phyloP scores from a whole-genome alignment of 2,329 filamentous ascomycete species.

The Septoria linicola region DNA sequence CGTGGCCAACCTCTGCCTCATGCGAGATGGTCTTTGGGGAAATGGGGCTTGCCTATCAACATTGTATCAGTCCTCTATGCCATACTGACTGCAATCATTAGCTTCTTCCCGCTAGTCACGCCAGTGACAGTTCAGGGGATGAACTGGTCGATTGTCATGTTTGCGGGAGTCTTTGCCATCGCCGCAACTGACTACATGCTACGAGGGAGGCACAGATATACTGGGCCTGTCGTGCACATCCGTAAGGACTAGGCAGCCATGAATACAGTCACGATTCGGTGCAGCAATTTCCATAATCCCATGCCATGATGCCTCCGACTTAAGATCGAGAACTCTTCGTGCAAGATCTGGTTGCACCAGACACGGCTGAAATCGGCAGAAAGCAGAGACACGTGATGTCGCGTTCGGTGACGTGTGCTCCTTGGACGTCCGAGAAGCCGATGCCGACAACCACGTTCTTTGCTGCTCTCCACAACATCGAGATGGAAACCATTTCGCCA shows the following conservation, averaged over 20 bases:
- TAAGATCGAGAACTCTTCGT: no score
- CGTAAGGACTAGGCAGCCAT: constrained; percentile 7
- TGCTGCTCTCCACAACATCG: neutral
- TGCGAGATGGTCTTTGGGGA: constrained; percentile 19
- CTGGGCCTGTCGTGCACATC: constrained; percentile 20
- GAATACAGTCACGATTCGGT: no score
- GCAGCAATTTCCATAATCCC: no score
- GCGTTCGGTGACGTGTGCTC: no score
- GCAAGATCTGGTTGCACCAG: no score
- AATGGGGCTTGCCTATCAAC: constrained; percentile 17
- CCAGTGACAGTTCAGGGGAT: constrained; percentile 18
- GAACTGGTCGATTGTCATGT: constrained; percentile 28
- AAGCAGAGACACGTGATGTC: no score
- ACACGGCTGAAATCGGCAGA: no score
- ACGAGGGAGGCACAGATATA: constrained; percentile 17
- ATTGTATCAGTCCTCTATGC: constrained; percentile 16
- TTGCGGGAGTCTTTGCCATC: constrained; percentile 19
- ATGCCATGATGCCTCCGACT: no score
- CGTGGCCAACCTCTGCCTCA: constrained; percentile 19
- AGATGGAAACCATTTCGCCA: neutral
- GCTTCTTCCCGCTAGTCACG: constrained; percentile 25
- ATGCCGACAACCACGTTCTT: no score
- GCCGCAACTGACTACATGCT: constrained; percentile 15
- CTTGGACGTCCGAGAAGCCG: no score
- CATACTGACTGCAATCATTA: constrained; percentile 16